phyloP scores from a whole-genome alignment of 371 early-diverging fungal genomes.

The Capniomyces stellatus region DNA sequence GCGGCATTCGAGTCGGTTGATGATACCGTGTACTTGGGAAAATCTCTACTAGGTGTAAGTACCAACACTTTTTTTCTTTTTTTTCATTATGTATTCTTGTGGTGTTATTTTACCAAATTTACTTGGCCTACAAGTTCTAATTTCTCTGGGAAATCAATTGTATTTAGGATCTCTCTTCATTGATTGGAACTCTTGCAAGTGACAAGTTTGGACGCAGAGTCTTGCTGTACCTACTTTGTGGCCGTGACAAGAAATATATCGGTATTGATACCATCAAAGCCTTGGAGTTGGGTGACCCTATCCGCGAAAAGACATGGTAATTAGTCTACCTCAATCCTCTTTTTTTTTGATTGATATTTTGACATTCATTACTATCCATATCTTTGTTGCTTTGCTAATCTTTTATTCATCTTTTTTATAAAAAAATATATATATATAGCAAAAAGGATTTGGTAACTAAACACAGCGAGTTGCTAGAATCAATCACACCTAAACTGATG shows the following conservation, averaged over 20 bases:
- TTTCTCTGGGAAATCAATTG: too few relatives aligned
- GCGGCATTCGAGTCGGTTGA: conserved; percentile 74
- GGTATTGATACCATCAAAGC: conserved; percentile 41
- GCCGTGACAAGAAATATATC: conserved; percentile 49
- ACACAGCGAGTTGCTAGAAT: conserved; percentile 37
- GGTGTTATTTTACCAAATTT: too few relatives aligned
- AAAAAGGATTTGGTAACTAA: conserved; percentile 51
- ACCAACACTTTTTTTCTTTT: too few relatives aligned
- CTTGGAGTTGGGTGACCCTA: conserved; percentile 38
- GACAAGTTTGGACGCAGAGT: conserved; percentile 59
- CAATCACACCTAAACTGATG: conserved; percentile 37
- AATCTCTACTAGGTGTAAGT: neutral
- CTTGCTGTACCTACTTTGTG: conserved; percentile 47
- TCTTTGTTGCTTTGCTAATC: too few relatives aligned
- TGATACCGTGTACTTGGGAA: conserved; percentile 53
- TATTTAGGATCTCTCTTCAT: conserved; percentile 29
- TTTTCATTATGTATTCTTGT: too few relatives aligned
- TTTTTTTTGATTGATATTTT: too few relatives aligned
- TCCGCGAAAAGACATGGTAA: conserved; percentile 29
- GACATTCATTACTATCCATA: too few relatives aligned
- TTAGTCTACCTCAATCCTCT: too few relatives aligned
- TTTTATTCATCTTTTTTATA: neutral
- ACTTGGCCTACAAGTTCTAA: too few relatives aligned
- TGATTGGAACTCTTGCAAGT: conserved; percentile 29
- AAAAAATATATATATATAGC: conserved; percentile 14